Conservation (phyloP, 208 protist genomes). For the Naegleria lovaniensis region DNA sequence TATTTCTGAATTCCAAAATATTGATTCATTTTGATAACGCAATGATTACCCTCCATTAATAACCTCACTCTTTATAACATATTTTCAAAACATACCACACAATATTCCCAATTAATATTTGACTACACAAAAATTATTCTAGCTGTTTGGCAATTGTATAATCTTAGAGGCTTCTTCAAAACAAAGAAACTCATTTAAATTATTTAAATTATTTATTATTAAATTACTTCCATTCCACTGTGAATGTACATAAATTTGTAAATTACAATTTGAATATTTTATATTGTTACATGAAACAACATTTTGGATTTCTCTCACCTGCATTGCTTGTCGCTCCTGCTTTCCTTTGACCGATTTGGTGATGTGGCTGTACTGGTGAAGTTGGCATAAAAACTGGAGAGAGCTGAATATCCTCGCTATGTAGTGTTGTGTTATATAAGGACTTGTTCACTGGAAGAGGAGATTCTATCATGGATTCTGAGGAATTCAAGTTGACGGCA, state of each 20-base stretch:
- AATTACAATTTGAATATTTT: no score
- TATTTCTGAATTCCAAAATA: not conserved
- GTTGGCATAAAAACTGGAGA: not conserved
- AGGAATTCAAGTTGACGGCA: not conserved
- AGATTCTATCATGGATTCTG: not conserved
- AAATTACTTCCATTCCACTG: not conserved
- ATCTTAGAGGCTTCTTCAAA: not conserved
- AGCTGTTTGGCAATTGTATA: not conserved
- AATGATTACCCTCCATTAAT: no score
- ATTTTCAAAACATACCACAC: no score
- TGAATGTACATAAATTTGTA: no score
- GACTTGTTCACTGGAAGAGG: not conserved
- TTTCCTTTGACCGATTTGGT: no score
- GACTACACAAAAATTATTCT: no score
- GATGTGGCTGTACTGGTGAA: not conserved
- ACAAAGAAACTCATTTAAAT: conserved; percentile 10
- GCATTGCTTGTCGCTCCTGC: no score
- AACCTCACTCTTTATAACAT: no score
- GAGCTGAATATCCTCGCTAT: not conserved
- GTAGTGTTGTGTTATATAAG: not conserved
- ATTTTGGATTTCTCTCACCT: no score
- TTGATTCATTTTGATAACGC: no score
- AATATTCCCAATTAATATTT: no score
- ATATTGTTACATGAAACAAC: no score
- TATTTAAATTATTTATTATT: not conserved